These are phyloP conservation scores for Mycena polygramma DNA, from an alignment of 768 basidiomycete species.

Conservation along the genomic window DNA sequence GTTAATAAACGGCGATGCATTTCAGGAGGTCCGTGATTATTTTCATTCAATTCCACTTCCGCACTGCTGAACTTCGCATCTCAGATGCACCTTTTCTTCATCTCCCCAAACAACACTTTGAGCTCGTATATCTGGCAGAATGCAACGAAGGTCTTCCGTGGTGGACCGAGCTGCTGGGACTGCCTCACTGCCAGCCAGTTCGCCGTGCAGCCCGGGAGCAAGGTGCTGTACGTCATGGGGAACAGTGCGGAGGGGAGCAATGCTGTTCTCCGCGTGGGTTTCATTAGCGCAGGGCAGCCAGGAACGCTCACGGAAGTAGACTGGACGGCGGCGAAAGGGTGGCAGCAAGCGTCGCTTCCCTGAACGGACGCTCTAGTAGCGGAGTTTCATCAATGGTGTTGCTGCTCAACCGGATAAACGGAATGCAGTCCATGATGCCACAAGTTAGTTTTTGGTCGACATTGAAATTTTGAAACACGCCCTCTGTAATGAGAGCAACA, in stretches of 20 bases:
- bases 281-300: constrained; percentile 5
- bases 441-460: too few relatives aligned
- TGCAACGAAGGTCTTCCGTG: background rate
- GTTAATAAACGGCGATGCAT: too few relatives aligned
- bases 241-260: background rate
- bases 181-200: constrained; percentile 1
- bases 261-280: constrained; percentile 1
- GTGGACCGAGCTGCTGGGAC: background rate
- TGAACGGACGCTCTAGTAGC: too few relatives aligned
- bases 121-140: background rate
- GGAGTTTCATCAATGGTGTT: too few relatives aligned
- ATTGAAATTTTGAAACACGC: too few relatives aligned
- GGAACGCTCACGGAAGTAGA: constrained; percentile 1
- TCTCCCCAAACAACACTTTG: background rate
- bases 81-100: background rate
- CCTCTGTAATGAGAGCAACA: too few relatives aligned
- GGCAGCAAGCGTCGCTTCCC: too few relatives aligned
- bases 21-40: too few relatives aligned
- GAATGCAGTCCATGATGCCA: too few relatives aligned
- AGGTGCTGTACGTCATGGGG: background rate
- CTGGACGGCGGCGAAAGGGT: background rate
- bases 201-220: constrained; percentile 3
- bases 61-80: too few relatives aligned
- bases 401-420: too few relatives aligned
- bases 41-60: too few relatives aligned